Evolutionary conservation across 139 green algal species (phyloP), one percentile per base, ranked within the genome.

Genomic region (Trebouxia sp.): DNA sequence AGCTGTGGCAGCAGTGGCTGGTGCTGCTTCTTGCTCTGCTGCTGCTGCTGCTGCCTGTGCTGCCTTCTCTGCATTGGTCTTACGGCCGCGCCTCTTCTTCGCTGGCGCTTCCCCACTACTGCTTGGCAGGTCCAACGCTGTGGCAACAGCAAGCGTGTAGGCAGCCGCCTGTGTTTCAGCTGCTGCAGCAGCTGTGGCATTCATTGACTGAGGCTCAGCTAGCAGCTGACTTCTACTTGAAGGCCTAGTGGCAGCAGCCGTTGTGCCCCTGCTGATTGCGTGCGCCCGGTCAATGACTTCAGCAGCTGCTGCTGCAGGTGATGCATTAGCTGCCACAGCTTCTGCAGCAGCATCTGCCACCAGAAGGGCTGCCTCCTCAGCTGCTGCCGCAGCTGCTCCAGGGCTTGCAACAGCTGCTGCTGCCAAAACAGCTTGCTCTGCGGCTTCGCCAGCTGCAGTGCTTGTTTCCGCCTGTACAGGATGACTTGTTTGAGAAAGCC

Each of bases 331-430:
- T 0, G n/a, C 62, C 7, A 72, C 62, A 7, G 32, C 62, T 6
- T 72, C 35, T 42, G 12, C 32, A 72, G 62, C 62, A 15, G 62
- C 62, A 42, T 30, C 62, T 9, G 17, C 37, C 6, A 72, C 62
- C 43, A 43, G n/a, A n/a, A n/a, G n/a, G n/a, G n/a, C n/a, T n/a
- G n/a, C n/a, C n/a, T n/a, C 62, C 62, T 45, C 62, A 45, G 32
- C 35, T 42, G 62, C 62, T 45, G n/a, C n/a, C 62, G 42, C 62
- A 72, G 62, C 62, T 30, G 62, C 62, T 72, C 32, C n/a, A n/a
- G 62, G 42, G 28, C 9, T 22, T 24, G 62, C 62, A 30, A 35
- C 62, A 30, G 62, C 62, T 26, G 62, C 62, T 42, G 62, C 62
- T n/a, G 42, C n/a, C 12, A 72, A 6, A 1, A 72, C 62, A 15